Evolutionary conservation across 371 early-diverging fungal species (phyloP).

Genomic region (Mortierella sp.): DNA sequence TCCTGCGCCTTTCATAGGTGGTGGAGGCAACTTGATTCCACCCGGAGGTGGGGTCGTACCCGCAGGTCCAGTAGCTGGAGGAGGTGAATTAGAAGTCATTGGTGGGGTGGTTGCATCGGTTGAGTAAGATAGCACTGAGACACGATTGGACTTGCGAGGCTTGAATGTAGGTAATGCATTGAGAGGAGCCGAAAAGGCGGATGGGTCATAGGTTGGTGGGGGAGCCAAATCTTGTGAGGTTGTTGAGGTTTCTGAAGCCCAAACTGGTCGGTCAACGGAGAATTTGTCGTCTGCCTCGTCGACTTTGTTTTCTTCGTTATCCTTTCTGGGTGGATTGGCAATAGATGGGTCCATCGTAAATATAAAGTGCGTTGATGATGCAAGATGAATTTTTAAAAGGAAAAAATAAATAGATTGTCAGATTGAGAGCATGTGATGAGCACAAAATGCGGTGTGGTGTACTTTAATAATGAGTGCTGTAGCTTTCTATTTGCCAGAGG

Average conservation of each 20-base stretch:
- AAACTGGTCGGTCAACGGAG: conserved; percentile 7
- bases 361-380: background rate
- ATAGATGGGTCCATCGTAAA: background rate
- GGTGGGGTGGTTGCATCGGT: conserved; percentile 11
- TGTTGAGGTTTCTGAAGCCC: conserved; percentile 1
- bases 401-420: no score
- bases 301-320: conserved; percentile 9
- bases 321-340: background rate
- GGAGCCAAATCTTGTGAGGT: conserved; percentile 10
- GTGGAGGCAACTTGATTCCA: conserved; percentile 45
- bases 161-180: conserved; percentile 38
- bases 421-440: no score
- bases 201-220: conserved; percentile 30
- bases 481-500: no score
- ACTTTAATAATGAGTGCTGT: no score
- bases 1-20: conserved; percentile 24
- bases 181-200: conserved; percentile 32
- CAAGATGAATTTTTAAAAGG: no score
- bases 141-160: conserved; percentile 45
- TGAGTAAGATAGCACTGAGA: conserved; percentile 41
- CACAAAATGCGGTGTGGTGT: no score
- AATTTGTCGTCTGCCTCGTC: conserved; percentile 17
- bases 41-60: conserved; percentile 19
- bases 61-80: conserved; percentile 4
- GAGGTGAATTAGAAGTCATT: conserved; percentile 1